Evolutionary conservation across 2,329 filamentous ascomycete species (phyloP).

Genomic region (Aureobasidium subglaciale): DNA sequence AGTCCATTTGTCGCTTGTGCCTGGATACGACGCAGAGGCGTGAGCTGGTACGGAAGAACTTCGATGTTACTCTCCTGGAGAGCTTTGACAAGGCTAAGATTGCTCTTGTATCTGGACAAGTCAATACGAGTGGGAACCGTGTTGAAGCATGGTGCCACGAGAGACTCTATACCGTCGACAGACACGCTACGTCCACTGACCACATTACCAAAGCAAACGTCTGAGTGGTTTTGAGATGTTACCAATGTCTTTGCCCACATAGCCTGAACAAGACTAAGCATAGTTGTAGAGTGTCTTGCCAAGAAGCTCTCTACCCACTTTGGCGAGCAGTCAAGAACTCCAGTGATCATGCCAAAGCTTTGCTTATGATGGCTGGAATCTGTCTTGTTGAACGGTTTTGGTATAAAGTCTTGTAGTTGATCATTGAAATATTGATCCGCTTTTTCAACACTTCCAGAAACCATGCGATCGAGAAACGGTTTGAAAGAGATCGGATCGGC

Average conservation of each 20-base stretch:
- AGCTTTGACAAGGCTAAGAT: constrained; percentile 50
- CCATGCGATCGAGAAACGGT: constrained; percentile 55
- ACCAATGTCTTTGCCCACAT: constrained; percentile 63
- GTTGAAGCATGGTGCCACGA: constrained; percentile 91
- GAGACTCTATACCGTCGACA: constrained; percentile 57
- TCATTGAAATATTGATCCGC: constrained; percentile 60
- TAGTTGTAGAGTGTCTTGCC: constrained; percentile 46
- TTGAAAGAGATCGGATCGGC: constrained; percentile 49
- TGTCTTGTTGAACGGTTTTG: constrained; percentile 33
- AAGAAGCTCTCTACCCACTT: constrained; percentile 42
- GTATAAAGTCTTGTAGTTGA: constrained; percentile 47
- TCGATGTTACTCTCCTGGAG: constrained; percentile 58
- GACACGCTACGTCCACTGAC: constrained; percentile 67
- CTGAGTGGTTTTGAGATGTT: constrained; percentile 47
- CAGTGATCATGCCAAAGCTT: constrained; percentile 1
- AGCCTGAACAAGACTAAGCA: constrained; percentile 63
- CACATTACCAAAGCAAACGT: constrained; percentile 83
- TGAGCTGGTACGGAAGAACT: constrained; percentile 63
- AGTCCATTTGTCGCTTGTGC: constrained; percentile 29
- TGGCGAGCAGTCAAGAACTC: constrained; percentile 30
- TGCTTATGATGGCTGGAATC: background rate
- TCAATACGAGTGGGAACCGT: constrained; percentile 66
- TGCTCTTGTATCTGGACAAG: constrained; percentile 42
- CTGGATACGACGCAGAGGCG: constrained; percentile 66
- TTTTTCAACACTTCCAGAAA: constrained; percentile 40